Evolutionary conservation across 2,329 filamentous ascomycete species (phyloP).

Genomic region (Clathrospora elynae): DNA sequence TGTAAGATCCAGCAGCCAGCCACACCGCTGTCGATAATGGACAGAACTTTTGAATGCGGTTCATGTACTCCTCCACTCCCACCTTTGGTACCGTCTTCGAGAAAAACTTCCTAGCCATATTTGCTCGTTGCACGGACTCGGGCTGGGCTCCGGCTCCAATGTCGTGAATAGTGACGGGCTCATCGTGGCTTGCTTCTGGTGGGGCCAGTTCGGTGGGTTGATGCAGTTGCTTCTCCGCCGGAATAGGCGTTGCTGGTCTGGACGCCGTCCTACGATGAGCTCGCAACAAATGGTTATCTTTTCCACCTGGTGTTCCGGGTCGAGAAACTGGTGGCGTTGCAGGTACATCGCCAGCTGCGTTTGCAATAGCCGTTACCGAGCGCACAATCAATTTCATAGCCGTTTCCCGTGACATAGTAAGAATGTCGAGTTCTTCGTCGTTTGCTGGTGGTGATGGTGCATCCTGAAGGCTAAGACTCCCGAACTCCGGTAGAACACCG

Average conservation of each 20-base stretch:
- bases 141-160: slow-evolving; percentile 71
- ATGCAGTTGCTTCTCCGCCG: slow-evolving; percentile 49
- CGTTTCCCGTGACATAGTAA: slow-evolving; percentile 70
- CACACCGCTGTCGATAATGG: slow-evolving; percentile 94
- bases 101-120: slow-evolving; percentile 91
- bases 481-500: slow-evolving; percentile 48
- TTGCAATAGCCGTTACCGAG: slow-evolving; percentile 63
- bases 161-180: slow-evolving; percentile 53
- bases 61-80: slow-evolving; percentile 79
- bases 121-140: slow-evolving; percentile 76
- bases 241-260: slow-evolving; percentile 48
- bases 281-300: slow-evolving; percentile 32
- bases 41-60: slow-evolving; percentile 86
- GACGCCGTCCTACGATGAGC: slow-evolving; percentile 46
- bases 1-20: slow-evolving; percentile 85
- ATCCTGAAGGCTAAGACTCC: slow-evolving; percentile 39
- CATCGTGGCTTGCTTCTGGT: slow-evolving; percentile 57
- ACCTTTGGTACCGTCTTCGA: slow-evolving; percentile 86
- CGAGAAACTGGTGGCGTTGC: slow-evolving; percentile 74
- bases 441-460: slow-evolving; percentile 48
- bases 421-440: slow-evolving; percentile 67
- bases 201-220: slow-evolving; percentile 52
- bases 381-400: slow-evolving; percentile 81
- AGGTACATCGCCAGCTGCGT: slow-evolving; percentile 76
- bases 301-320: slow-evolving; percentile 60